Evolutionary conservation across 2,329 filamentous ascomycete species (phyloP).

Genomic region (Xylaria sp.): DNA sequence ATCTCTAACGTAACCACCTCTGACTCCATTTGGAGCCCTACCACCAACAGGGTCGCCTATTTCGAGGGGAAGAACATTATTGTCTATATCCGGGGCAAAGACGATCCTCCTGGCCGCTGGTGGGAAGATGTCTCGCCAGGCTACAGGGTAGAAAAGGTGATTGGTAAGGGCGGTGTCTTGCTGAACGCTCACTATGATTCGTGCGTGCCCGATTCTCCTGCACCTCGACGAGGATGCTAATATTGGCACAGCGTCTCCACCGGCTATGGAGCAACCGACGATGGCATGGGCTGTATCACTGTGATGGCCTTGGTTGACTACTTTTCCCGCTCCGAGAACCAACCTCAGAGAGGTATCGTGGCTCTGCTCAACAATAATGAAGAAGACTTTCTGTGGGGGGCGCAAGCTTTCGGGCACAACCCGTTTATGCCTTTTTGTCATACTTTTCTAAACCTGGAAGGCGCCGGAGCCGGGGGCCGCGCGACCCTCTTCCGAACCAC

Average conservation of each 20-base stretch:
- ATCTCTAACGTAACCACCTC: constrained; percentile 80
- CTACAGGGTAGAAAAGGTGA: constrained; percentile 58
- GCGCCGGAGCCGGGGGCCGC: constrained; percentile 89
- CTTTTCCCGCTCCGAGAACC: constrained; percentile 77
- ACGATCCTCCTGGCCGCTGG: constrained; percentile 79
- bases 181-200: constrained; percentile 95
- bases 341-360: constrained; percentile 83
- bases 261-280: constrained; percentile 92
- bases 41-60: constrained; percentile 68
- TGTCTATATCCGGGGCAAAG: constrained; percentile 85
- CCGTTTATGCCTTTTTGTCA: constrained; percentile 83
- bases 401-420: constrained; percentile 84
- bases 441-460: constrained; percentile 94
- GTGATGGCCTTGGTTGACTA: constrained; percentile 87
- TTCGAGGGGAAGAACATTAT: constrained; percentile 95
- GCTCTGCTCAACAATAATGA: constrained; percentile 94
- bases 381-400: constrained; percentile 91
- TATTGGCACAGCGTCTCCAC: constrained; percentile 76
- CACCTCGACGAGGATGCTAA: constrained; percentile 34
- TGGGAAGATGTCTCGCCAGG: constrained; percentile 63
- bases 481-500: constrained; percentile 89
- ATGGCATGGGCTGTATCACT: constrained; percentile 89
- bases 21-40: constrained; percentile 46
- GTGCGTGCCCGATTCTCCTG: constrained; percentile 52
- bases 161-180: constrained; percentile 79